Conservation (phyloP, 2,329 filamentous ascomycete species). For the Chaetomiaceae sp. region DNA sequence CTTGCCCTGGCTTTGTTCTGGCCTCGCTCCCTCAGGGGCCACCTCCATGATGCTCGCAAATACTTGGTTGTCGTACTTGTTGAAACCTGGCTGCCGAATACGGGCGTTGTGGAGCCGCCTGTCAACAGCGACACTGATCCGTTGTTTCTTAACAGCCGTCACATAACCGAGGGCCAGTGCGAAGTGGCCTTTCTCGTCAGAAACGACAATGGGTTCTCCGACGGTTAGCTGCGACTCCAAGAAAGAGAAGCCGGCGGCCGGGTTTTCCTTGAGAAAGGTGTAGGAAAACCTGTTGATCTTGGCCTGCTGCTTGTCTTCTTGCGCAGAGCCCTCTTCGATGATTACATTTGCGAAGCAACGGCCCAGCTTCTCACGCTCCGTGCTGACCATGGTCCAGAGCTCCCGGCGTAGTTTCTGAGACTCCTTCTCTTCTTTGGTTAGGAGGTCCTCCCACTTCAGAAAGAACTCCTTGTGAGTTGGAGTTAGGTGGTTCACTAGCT, state of each 20-base stretch:
- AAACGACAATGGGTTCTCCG: slow-evolving; percentile 93
- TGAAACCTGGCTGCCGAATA: slow-evolving; percentile 69
- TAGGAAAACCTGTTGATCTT: slow-evolving; percentile 94
- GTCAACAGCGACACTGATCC: slow-evolving; percentile 86
- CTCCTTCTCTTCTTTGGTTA: slow-evolving; percentile 93
- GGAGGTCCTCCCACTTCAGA: slow-evolving; percentile 84
- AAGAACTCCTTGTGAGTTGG: slow-evolving; percentile 77
- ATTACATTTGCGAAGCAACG: slow-evolving; percentile 86
- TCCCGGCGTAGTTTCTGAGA: slow-evolving; percentile 82
- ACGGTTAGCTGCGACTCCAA: slow-evolving; percentile 81
- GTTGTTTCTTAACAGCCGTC: slow-evolving; percentile 66
- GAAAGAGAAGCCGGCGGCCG: slow-evolving; percentile 68
- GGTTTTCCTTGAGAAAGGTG: slow-evolving; percentile 69
- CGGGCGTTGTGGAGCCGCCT: slow-evolving; percentile 82
- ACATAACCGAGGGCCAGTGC: slow-evolving; percentile 91
- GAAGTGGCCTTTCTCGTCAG: slow-evolving; percentile 92
- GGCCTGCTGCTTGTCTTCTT: slow-evolving; percentile 62
- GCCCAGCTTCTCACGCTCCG: slow-evolving; percentile 79
- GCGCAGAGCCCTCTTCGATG: slow-evolving; percentile 71
- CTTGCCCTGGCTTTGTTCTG: slow-evolving; percentile 49
- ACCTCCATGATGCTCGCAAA: slow-evolving; percentile 93
- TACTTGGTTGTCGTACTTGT: slow-evolving; percentile 71
- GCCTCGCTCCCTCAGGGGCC: slow-evolving; percentile 49
- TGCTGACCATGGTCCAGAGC: slow-evolving; percentile 92
- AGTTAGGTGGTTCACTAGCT: slow-evolving; percentile 73